Evolutionary conservation across 2,329 filamentous ascomycete genomes (phyloP).

Genomic region (Madurella fahalii): DNA sequence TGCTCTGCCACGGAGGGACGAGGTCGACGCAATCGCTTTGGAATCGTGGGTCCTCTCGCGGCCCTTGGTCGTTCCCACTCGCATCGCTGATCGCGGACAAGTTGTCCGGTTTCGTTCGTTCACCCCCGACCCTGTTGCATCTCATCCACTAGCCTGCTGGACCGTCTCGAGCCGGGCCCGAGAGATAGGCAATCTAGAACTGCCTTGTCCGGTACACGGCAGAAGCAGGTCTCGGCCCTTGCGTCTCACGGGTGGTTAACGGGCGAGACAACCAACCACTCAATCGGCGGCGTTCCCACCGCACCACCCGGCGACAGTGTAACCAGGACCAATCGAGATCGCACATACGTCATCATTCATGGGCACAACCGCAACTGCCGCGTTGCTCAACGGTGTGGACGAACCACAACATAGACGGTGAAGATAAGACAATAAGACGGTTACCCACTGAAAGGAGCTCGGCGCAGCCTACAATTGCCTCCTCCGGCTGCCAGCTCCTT

Average conservation of each 20-base stretch:
- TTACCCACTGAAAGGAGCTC: not conserved
- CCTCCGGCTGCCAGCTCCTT: not conserved
- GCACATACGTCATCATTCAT: slow-evolving; percentile 16
- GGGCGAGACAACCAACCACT: not conserved
- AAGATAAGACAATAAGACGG: not conserved
- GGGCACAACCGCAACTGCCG: slow-evolving; percentile 1
- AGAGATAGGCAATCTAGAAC: not conserved
- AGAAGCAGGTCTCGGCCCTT: not conserved
- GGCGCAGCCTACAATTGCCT: not conserved
- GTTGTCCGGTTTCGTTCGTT: not conserved
- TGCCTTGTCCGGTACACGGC: slow-evolving; percentile 3
- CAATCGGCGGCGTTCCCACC: not conserved
- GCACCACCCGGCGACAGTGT: not conserved
- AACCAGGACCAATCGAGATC: slow-evolving; percentile 6
- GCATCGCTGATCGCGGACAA: slow-evolving; percentile 8
- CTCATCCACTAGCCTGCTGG: not conserved
- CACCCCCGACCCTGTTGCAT: not conserved
- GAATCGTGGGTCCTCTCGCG: slow-evolving; percentile 1
- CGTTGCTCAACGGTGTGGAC: slow-evolving; percentile 2
- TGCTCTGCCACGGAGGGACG: not conserved
- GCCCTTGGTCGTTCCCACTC: not conserved
- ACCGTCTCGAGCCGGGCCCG: not conserved
- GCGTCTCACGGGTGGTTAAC: not conserved
- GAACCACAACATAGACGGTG: not conserved
- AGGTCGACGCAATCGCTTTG: not conserved